A percentile compares a stretch with the other conserved stretches of the same genome.
Conservation (phyloP, 192 early-diverging fungal genomes). For the Linderina pennispora region DNA sequence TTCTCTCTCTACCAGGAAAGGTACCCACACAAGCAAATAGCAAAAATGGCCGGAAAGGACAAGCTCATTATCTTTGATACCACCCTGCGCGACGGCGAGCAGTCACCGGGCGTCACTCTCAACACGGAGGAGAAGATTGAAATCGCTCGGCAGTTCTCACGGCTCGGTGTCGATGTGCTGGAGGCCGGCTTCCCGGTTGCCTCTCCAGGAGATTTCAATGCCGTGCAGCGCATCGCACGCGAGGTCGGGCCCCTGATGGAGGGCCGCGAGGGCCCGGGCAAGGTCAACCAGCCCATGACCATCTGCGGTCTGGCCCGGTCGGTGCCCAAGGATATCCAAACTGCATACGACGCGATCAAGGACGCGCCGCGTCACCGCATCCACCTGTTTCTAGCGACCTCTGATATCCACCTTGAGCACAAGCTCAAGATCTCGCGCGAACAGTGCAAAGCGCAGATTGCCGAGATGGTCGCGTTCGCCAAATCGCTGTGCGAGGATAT, state of each 20-base stretch:
- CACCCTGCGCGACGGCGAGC: constrained; percentile 94
- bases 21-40: too few species aligned
- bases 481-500: constrained; percentile 78
- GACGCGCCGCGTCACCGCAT: constrained; percentile 84
- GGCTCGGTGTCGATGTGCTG: constrained; percentile 90
- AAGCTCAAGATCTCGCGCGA: constrained; percentile 88
- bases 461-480: constrained; percentile 73
- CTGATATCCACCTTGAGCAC: constrained; percentile 91
- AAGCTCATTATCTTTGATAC: constrained; percentile 95
- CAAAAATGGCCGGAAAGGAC: constrained; percentile 45
- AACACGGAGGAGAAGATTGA: constrained; percentile 90
- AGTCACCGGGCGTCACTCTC: constrained; percentile 95
- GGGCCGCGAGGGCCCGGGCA: constrained; percentile 68
- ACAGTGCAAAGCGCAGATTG: constrained; percentile 77
- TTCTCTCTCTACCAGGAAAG: neutral
- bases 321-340: constrained; percentile 76
- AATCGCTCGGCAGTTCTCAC: constrained; percentile 90
- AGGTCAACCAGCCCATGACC: constrained; percentile 61
- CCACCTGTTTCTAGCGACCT: constrained; percentile 94
- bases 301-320: constrained; percentile 89
- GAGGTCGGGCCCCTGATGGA: constrained; percentile 83
- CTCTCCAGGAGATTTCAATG: constrained; percentile 91
- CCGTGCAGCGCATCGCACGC: constrained; percentile 86
- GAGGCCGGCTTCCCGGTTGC: constrained; percentile 97
- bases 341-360: constrained; percentile 82